Evolutionary conservation across 805 yeast species (phyloP), one percentile per base, ranked within the genome.

Genomic region (Candida chilensis): DNA sequence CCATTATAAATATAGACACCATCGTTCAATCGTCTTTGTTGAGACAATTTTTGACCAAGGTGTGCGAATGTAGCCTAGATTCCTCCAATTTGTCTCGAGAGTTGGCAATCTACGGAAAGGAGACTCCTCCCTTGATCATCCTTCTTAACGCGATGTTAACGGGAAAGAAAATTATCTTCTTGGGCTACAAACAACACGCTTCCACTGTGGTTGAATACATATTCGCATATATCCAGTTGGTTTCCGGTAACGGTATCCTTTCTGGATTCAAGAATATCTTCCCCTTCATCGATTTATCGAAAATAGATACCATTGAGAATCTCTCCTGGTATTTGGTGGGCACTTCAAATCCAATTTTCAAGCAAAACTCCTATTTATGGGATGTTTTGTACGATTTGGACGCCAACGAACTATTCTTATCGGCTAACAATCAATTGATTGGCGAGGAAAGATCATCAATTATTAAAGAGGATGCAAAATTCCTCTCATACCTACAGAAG

Each of bases 271-370:
- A 57, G 51, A 42, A 49, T 55, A 44, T 61, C 52, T 36, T 71
- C 39, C 87, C 87, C 2, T 64, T 74, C 18, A 55, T 76, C 25
- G 87, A 79, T 38, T 67, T 78, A 2, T 71, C 78, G 3, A 67
- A 74, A 35, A 53, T 76, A 27, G 76, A 72, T 35, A 38, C 66
- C 2, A 47, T 75, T 30, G 59, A 60, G 36, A 52, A 44, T 30
- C 62, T 55, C 36, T 56, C 41, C 18, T 54, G 54, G 17, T 72
- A 58, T 40, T 52, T 80, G 28, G 67, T 81, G 2, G 90, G 90
- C 3, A 78, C 86, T 3, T 72, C 79, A 24, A 80, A 80, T 44
- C 70, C 79, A 11, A 67, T 77, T 24, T 71, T 80, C 44, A 74
- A 73, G 41, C 62, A 68, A 19, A 67, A 67, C 33, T 60, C 57